Evolutionary conservation across 2,329 filamentous ascomycete species (phyloP), one percentile per base, ranked within the genome.

Genomic region (Exophiala calicioides): DNA sequence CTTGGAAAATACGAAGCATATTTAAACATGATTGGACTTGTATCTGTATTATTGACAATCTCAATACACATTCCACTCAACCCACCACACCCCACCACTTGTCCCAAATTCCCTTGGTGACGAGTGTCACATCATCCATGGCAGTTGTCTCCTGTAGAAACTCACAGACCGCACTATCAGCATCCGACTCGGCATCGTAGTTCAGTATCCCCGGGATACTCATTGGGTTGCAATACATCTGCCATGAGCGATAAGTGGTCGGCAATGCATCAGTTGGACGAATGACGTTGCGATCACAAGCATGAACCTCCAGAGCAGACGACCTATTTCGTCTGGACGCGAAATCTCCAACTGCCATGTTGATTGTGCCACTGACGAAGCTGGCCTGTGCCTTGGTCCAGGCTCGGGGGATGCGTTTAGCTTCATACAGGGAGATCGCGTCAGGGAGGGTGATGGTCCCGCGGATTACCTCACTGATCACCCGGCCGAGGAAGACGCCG

Each of bases 301-400:
- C 26, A 19, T 45, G 42, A 15, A 57, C 31, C 29, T 57, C 52
- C 1, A 42, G 44, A 4, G 26, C 32, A 30, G 43, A 50, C 9
- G 45, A 41, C 5, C 19, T 24, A 27, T 55, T 52, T 27, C 52
- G 33, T 15, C 37, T 32, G 18, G 19, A 33, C 5, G 44, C 47
- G 5, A 42, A 44, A 12, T 49, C 49, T 4, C 41, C 50, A 4
- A 21, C 38, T 20, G 47, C 46, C 43, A 52, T 47, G 24, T 53
- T 56, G 33, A 55, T 44, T 13, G 50, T 43, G 4, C 55, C 55
- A 10, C 36, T 38, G n/a, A 49, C 39, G 36, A 56, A 57, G 10
- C 53, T 69, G 3, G 68, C 59, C 51, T 74, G 68, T 55, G 72
- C 68, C 51, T 73, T 73, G 21, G 60, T 59, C 42, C 63, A 67